Evolutionary conservation across 345 rosid species (phyloP), one percentile per base, ranked within the genome.

Genomic region (Abelmoschus esculentus): DNA sequence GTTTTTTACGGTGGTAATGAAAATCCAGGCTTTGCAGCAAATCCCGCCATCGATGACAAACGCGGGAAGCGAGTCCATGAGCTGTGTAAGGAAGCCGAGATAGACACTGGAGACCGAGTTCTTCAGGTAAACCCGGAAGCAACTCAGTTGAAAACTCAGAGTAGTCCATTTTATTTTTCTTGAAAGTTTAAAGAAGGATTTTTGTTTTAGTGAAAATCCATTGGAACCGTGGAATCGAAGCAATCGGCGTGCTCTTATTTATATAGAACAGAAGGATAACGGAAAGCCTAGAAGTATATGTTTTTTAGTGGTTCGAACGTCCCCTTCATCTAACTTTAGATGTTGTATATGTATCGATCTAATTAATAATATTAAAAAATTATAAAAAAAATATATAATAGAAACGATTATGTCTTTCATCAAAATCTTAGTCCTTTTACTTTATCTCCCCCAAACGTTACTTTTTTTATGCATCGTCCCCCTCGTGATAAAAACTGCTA

Each of bases 21-120:
- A 83, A 85, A 28, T 79, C 82, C n/a, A 34, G 63, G 77, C 89
- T 78, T 58, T 61, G 73, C 15, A 89, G 63, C 31, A 89, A 72
- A 7, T 75, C 61, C 2, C 80, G 82, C 95, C 95, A 89, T 46
- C 81, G 58, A 18, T 74, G 75, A 80, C 89, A 82, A 32, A 89
- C 95, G 0, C 63, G 67, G 56, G 87, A 70, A 2, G 91, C 89
- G 31, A 76, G 78, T 13, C 54, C 61, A 76, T 86, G 87, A 32
- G 83, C 42, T 0, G 81, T 5, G 83, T 74, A 77, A 31, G 80
- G 88, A 44, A 83, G 67, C 3, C 89, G 88, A 68, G 76, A 70
- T 18, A 89, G 58, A 78, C 95, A 89, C 71, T 86, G 86, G 56
- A 86, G 78, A 1, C 82, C 83, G 56, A 89, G 67, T 57, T 89